Evolutionary conservation across 805 yeast species (phyloP), one percentile per base, ranked within the genome.

Genomic region (Metschnikowia amazonensis): DNA sequence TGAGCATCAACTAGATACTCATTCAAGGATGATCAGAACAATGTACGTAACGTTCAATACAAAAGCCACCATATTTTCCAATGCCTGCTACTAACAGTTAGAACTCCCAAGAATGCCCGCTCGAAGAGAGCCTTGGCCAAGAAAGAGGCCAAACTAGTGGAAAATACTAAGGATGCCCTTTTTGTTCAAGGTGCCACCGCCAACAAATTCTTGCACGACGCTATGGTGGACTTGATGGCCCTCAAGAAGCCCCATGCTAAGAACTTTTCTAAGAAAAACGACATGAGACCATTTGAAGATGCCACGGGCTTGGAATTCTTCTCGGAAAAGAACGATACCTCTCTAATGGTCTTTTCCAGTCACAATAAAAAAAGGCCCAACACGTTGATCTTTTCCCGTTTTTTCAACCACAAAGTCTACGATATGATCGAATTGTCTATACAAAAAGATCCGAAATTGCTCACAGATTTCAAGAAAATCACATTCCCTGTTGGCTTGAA

Each of bases 41-140:
- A 54, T 65, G 68, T 65, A 64, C 49, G 69, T 64, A 46, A 17
- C 7, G 14, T 20, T 14, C 34, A n/a, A 4, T 11, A 28, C 21
- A 29, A 4, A n/a, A 20, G 36, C n/a, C n/a, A n/a, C n/a, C n/a
- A n/a, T 5, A 7, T 17, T 18, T 11, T 17, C 10, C 13, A 11
- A 20, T 21, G 2, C 7, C 9, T 2, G 25, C 20, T 42, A 62
- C 63, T 60, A 51, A 49, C 53, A 5, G 7, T 50, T 67, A 72
- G 84, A 36, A 84, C 89, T 56, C 98, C 99, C 30, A 90, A 89
- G 71, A 94, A 84, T 62, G 96, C 96, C 44, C 89, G 98, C 62
- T 80, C 97, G 45, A 94, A 94, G 72, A 82, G 99, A 67, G 98
- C 96, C 5, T 64, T 90, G 52, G 96, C 89, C 51, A 85, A 86